phyloP scores from a whole-genome alignment of 495 filamentous ascomycete species.

The Oleoguttula mirabilis region DNA sequence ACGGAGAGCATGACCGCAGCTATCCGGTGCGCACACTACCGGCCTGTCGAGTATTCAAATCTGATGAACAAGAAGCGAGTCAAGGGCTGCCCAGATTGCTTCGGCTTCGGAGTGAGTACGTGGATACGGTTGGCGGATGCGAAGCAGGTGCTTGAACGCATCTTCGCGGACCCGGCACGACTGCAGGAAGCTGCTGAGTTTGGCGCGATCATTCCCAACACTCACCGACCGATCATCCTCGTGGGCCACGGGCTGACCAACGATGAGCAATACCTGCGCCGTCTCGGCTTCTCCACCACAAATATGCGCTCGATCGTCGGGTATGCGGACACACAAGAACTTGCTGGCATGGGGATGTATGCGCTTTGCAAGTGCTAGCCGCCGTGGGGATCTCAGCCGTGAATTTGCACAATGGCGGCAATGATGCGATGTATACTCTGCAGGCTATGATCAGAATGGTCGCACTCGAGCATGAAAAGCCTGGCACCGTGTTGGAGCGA shows the following conservation, averaged over 20 bases:
- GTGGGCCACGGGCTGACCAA: slow-evolving; percentile 56
- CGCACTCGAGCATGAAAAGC: background rate
- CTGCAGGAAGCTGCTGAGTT: slow-evolving; percentile 3
- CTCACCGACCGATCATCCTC: slow-evolving; percentile 51
- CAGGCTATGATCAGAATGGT: slow-evolving; percentile 9
- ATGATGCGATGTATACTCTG: slow-evolving; percentile 14
- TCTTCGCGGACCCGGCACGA: slow-evolving; percentile 3
- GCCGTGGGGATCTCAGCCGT: slow-evolving; percentile 1
- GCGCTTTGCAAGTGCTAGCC: slow-evolving; percentile 11
- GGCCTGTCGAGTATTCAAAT: slow-evolving; percentile 3
- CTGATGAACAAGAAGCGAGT: slow-evolving; percentile 11
- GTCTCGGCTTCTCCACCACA: slow-evolving; percentile 44
- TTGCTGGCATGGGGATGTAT: slow-evolving; percentile 39
- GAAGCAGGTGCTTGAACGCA: background rate
- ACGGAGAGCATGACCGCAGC: background rate
- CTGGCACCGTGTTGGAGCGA: background rate
- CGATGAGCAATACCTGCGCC: slow-evolving; percentile 54
- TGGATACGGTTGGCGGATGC: slow-evolving; percentile 8
- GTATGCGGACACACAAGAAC: slow-evolving; percentile 51
- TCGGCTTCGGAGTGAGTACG: slow-evolving; percentile 9
- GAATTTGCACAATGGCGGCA: slow-evolving; percentile 14
- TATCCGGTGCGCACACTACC: slow-evolving; percentile 9
- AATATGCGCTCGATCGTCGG: slow-evolving; percentile 35
- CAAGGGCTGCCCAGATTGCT: slow-evolving; percentile 10
- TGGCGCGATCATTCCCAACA: background rate